Percentiles rank a stretch among this genome's conserved stretches.
Evolutionary conservation across 257 asterid species (phyloP).

Genomic region (Nicotiana otophora): DNA sequence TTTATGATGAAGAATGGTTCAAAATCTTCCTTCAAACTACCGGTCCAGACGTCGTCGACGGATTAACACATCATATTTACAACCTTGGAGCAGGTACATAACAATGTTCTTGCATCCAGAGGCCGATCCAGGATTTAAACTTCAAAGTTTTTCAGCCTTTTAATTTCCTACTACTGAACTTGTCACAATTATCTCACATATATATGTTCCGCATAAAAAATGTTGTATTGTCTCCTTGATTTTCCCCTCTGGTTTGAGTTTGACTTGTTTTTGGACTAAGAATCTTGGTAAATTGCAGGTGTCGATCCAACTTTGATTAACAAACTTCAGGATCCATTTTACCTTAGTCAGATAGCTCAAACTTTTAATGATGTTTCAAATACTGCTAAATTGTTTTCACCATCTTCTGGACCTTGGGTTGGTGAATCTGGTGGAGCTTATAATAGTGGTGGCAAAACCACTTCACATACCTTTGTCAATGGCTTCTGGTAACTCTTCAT

Average conservation of each 20-base stretch:
- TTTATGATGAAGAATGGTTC: slow-evolving; percentile 64
- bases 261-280: background rate
- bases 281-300: slow-evolving; percentile 28
- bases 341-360: slow-evolving; percentile 39
- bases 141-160: too few relatives aligned
- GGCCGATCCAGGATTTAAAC: background rate
- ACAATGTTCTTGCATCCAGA: background rate
- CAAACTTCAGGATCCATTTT: slow-evolving; percentile 64
- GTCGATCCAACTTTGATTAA: slow-evolving; percentile 44
- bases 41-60: slow-evolving; percentile 59
- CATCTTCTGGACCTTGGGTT: slow-evolving; percentile 75
- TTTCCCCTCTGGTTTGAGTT: too few relatives aligned
- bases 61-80: slow-evolving; percentile 77
- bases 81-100: slow-evolving; percentile 70
- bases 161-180: too few relatives aligned
- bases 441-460: slow-evolving; percentile 75
- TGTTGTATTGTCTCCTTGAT: too few relatives aligned
- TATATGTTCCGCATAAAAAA: background rate
- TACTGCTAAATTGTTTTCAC: slow-evolving; percentile 35
- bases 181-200: too few relatives aligned
- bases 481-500: slow-evolving; percentile 63
- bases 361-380: slow-evolving; percentile 37
- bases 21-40: slow-evolving; percentile 37
- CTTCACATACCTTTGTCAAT: slow-evolving; percentile 60
- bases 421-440: slow-evolving; percentile 94